A percentile compares a stretch with the other conserved stretches of the same genome.
These are phyloP conservation scores for Nevesoporus exiguus DNA, from an alignment of 768 basidiomycete genomes.

Conservation along the genomic window DNA sequence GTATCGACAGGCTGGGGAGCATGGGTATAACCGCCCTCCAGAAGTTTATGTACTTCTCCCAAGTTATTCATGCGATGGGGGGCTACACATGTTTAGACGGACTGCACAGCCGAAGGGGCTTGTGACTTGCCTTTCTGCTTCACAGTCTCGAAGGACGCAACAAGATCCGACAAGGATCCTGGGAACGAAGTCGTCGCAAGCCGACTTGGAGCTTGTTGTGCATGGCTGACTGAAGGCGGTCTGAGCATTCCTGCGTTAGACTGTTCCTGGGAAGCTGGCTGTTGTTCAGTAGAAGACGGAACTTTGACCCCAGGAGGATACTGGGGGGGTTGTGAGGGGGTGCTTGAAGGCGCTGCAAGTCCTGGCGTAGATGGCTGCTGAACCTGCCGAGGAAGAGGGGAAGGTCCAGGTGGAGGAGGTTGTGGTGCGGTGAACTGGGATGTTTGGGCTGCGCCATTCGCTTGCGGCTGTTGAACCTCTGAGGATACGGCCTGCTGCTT, in stretches of 20 bases:
- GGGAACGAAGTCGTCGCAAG: conserved; percentile 58
- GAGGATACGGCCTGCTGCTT: conserved; percentile 37
- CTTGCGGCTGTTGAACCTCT: conserved; percentile 38
- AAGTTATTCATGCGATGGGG: conserved; percentile 84
- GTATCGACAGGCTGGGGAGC: conserved; percentile 93
- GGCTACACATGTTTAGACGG: conserved; percentile 36
- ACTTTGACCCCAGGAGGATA: conserved; percentile 71
- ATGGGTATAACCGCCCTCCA: conserved; percentile 87
- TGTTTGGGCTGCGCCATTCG: conserved; percentile 32
- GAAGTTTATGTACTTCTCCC: conserved; percentile 86
- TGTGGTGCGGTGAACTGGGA: conserved; percentile 29
- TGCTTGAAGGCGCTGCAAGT: conserved; percentile 7
- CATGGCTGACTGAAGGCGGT: conserved; percentile 51
- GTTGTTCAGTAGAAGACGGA: conserved; percentile 42
- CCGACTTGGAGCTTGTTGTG: conserved; percentile 40
- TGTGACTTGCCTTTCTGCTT: conserved; percentile 85
- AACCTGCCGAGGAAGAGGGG: conserved; percentile 49
- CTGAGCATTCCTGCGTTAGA: conserved; percentile 43
- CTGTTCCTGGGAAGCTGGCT: conserved; percentile 29
- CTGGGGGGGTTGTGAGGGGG: conserved; percentile 40
- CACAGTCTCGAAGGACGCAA: conserved; percentile 91
- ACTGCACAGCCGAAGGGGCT: background rate
- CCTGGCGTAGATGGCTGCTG: conserved; percentile 37
- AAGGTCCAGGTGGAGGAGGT: conserved; percentile 38
- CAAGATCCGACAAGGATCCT: conserved; percentile 85